Base-by-base conservation (phyloP, 2,329 filamentous ascomycete species). In the Hypomyces rosellus region DNA sequence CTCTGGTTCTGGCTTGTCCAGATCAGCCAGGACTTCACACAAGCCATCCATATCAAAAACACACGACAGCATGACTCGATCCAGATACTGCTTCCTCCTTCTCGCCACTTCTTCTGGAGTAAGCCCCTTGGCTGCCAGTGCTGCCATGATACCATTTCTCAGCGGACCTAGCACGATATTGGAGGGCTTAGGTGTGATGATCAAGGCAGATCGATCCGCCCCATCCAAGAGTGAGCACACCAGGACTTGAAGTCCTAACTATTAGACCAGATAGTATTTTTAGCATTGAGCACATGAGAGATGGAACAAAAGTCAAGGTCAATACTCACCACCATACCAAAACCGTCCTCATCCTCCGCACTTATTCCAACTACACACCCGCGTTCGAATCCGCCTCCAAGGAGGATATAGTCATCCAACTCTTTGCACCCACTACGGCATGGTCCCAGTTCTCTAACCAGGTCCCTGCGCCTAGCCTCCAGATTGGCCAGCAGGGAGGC, bases 11-110 rank as follows among this genome's bases (percentile, higher is more conserved):
- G 55, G 61, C 36, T 52, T 53, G 22, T 74, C 70, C 34, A 81
- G 56, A 56, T 84, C 81, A 2, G 61, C 64, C 34, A 84, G 57
- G 1, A 78, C 78, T 60, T 84, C 78, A 71, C 71, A 75, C 15
- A 84, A 57, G 0, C 81, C 81, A 42, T 81, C 73, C 11, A 81
- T 56, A 52, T 82, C 79, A 55, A 84, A 84, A 1, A 84, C 73
- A 20, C 76, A 70, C 20, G 77, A 77, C 25, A 84, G 69, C 33
- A 74, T 71, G 4, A 82, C 73, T 42, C 69, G 68, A 42, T 77
- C 74, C 3, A 85, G 64, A 50, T 68, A 70, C 3, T 59, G 56
- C 46, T 61, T 67, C 25, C 59, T 60, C 7, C 30, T 48, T 44
- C 53, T 60, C 2, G 54, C 54, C 4, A 57, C 44, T 6, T 56